Evolutionary conservation across 371 early-diverging fungal genomes (phyloP), one percentile per base, ranked within the genome.

Genomic region (Mucor piriformis): DNA sequence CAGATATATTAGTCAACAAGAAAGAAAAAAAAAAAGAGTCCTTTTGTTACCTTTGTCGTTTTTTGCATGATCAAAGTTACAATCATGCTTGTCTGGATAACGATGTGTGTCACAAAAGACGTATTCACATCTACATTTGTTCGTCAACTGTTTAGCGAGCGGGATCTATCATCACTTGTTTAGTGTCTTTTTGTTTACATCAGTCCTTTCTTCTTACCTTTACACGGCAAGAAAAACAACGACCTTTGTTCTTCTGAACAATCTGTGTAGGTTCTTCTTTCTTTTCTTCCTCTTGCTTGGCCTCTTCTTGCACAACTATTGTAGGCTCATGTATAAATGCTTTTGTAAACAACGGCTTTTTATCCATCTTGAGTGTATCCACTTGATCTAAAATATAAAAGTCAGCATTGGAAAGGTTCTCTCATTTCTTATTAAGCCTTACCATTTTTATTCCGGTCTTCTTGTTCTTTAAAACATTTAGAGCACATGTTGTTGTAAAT

Each of bases 81-180:
- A 92, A 50, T 88, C 83, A 67, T 92, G 92, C 52, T 87, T 86
- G 53, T 88, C 85, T 35, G 89, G 88, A 50, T 79, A 85, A 55
- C 88, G 88, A 78, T 92, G 92, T 23, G 81, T 65, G 56, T 92
- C 92, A 69, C 92, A 92, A 70, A 86, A 92, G 35, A 91, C 83
- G 64, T 87, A 88, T 48, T 86, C 85, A 67, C 92, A 92, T 42
- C 89, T 83, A 69, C 92, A 92, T 69, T 85, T 89, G 79, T 91
- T 91, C 48, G 84, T 88, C 21, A 86, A 74, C 73, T 92, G 92
- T 73, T 92, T 92, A 53, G 89, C 87, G n/a, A 91, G 79, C 47
- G 89, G 90, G 50, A 92, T 83, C 83, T 85, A 57, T 23, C 11
- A 46, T 24, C 3, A 16, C 7, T 12, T 34, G 16, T 18, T 42